Evolutionary conservation across 164 flowering plant species (phyloP).

Genomic region (Pachysandra terminalis): DNA sequence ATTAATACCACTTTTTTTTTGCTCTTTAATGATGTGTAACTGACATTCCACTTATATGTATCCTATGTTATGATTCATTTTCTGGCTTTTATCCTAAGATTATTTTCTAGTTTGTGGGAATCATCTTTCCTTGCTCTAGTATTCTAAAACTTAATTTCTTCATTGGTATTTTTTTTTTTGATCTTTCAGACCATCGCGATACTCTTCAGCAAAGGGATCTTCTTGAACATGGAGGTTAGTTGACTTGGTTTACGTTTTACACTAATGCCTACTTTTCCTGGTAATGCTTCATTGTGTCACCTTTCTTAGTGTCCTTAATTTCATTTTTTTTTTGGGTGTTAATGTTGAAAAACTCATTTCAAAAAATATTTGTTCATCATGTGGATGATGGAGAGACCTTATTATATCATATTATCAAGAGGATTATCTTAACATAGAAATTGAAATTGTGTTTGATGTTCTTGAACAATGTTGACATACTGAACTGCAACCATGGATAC

Average conservation of each 20-base stretch:
- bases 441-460: not conserved
- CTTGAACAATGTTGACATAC: no score
- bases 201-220: slow-evolving; percentile 72
- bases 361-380: not conserved
- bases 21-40: not conserved
- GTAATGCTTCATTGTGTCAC: slow-evolving; percentile 4
- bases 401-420: not conserved
- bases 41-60: not conserved
- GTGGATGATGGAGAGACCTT: not conserved
- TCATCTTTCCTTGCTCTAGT: not conserved
- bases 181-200: slow-evolving; percentile 83
- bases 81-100: not conserved
- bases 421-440: not conserved
- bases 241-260: not conserved
- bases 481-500: no score
- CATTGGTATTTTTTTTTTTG: slow-evolving; percentile 11
- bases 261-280: not conserved
- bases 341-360: not conserved
- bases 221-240: slow-evolving; percentile 80
- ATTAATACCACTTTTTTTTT: no score
- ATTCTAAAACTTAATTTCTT: slow-evolving; percentile 4
- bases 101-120: no score
- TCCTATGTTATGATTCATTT: no score
- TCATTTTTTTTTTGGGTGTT: not conserved
- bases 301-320: not conserved